A percentile compares a stretch with the other conserved stretches of the same genome.
Conservation (phyloP, 2,329 filamentous ascomycete species). For the Lecanicillium sp. region DNA sequence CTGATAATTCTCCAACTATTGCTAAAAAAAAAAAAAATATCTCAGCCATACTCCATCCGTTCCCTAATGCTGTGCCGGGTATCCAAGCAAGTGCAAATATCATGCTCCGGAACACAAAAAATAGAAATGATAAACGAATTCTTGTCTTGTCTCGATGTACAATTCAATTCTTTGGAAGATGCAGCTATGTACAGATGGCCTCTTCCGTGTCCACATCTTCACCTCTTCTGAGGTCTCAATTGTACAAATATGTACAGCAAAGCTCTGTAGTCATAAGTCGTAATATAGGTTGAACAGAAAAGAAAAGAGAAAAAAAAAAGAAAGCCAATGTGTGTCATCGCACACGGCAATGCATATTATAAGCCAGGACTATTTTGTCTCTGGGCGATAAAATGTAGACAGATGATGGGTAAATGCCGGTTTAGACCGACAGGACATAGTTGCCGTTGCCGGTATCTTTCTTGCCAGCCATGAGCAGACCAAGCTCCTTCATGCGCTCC, state of each 20-base stretch:
- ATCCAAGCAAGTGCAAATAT: slow-evolving; percentile 22
- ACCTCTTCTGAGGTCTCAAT: background rate
- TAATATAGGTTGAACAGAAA: slow-evolving; percentile 1
- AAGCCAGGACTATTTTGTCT: too few relatives aligned
- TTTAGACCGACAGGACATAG: slow-evolving; percentile 67
- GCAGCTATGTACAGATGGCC: slow-evolving; percentile 6
- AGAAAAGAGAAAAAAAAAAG: slow-evolving; percentile 1
- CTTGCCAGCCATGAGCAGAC: slow-evolving; percentile 80
- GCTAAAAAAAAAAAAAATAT: background rate
- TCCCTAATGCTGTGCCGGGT: slow-evolving; percentile 22
- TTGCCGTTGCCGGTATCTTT: slow-evolving; percentile 62
- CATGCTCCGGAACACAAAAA: slow-evolving; percentile 12
- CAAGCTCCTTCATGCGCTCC: slow-evolving; percentile 77
- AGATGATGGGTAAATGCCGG: too few relatives aligned
- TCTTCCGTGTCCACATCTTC: background rate
- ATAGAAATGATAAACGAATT: slow-evolving; percentile 9
- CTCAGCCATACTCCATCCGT: slow-evolving; percentile 11
- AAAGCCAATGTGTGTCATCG: slow-evolving; percentile 12
- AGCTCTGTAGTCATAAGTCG: slow-evolving; percentile 7
- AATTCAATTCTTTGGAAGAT: slow-evolving; percentile 2
- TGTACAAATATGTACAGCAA: slow-evolving; percentile 15
- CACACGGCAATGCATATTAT: slow-evolving; percentile 9
- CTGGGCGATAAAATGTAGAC: too few relatives aligned
- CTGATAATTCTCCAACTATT: background rate
- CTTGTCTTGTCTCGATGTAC: slow-evolving; percentile 1